Conservation (phyloP, 176 grass and related monocot species). For the bread wheat (Triticum aestivum) region IWGSC_CS_RefSeq_v2.1 NC_057794.1:299900981-299901480, state of each 20-base stretch:
- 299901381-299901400: conserved; percentile 34
- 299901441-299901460: conserved; percentile 52
- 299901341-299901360: conserved; percentile 76
- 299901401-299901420: conserved; percentile 59
- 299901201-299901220: conserved; percentile 91
- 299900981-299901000: background rate
- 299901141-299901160: conserved; percentile 79
- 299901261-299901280: conserved; percentile 84
- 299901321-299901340: conserved; percentile 61
- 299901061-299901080: conserved; percentile 74
- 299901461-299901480: conserved; percentile 67
- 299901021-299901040: conserved; percentile 17
- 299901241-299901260: conserved; percentile 32
- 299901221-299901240: conserved; percentile 31
- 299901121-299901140: conserved; percentile 84
- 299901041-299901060: conserved; percentile 51
- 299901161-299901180: conserved; percentile 55
- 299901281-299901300: conserved; percentile 63
- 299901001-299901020: background rate
- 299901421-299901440: conserved; percentile 60
- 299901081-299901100: conserved; percentile 48
- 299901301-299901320: conserved; percentile 47
- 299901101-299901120: conserved; percentile 47
- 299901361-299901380: conserved; percentile 44
- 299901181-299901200: conserved; percentile 65